Conservation (phyloP, 2,329 filamentous ascomycete genomes). For the Rhynchosporium graminicola region DNA sequence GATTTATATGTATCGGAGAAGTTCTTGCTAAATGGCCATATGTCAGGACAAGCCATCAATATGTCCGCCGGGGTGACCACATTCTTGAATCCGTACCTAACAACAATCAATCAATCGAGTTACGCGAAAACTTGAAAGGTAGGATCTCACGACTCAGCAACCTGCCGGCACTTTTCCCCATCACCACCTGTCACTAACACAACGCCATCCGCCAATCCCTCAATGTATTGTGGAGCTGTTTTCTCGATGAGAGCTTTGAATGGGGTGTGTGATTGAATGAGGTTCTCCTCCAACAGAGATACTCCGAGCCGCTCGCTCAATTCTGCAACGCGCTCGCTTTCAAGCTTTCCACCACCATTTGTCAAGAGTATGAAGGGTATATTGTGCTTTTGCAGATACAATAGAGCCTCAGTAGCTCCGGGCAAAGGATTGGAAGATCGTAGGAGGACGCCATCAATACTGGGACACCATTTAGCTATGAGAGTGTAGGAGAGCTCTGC, state of each 20-base stretch:
- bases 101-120: background rate
- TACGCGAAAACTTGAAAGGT: background rate
- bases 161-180: conserved; percentile 46
- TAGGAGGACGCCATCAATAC: conserved; percentile 90
- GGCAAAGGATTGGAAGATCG: conserved; percentile 78
- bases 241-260: conserved; percentile 71
- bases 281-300: conserved; percentile 64
- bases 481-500: background rate
- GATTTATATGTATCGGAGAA: conserved; percentile 61
- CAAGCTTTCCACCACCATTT: conserved; percentile 88
- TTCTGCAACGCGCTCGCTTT: conserved; percentile 70
- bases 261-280: conserved; percentile 90
- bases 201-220: conserved; percentile 61
- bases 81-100: conserved; percentile 71
- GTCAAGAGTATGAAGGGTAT: conserved; percentile 95
- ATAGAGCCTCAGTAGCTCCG: conserved; percentile 72
- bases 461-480: conserved; percentile 23
- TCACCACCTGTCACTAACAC: conserved; percentile 69
- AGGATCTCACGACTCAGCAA: conserved; percentile 59
- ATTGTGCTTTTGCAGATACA: conserved; percentile 68
- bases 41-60: conserved; percentile 65
- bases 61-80: conserved; percentile 89
- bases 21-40: conserved; percentile 81
- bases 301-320: conserved; percentile 67
- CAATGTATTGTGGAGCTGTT: conserved; percentile 48